phyloP scores from a whole-genome alignment of 1,139 yeast species.

The Geotrichum histeridarum region DNA sequence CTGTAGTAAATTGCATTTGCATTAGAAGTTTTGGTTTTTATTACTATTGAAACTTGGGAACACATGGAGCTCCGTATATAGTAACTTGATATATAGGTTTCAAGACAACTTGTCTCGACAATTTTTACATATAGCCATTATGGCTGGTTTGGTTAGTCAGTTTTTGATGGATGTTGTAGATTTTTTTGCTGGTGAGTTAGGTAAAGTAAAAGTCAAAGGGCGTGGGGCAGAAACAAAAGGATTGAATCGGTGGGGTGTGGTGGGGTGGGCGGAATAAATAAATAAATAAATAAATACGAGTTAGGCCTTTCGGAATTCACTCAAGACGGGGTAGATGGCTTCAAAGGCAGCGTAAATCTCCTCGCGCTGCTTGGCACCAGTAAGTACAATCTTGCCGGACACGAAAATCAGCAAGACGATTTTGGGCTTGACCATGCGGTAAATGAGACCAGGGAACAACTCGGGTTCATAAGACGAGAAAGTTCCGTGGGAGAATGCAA shows the following conservation, averaged over 20 bases:
- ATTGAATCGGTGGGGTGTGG: neutral
- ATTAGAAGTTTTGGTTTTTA: neutral
- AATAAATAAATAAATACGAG: neutral
- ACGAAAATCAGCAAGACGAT: slow-evolving; percentile 93
- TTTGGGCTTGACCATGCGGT: slow-evolving; percentile 99
- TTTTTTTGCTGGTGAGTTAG: too few species aligned
- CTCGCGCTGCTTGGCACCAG: slow-evolving; percentile 99
- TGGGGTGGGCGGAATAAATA: neutral
- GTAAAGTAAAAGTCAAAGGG: too few species aligned
- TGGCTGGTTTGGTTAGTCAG: too few species aligned
- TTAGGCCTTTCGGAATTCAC: slow-evolving; percentile 83
- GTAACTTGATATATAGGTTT: too few species aligned
- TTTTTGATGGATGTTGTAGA: too few species aligned
- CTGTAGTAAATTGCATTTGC: neutral
- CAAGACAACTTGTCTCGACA: too few species aligned
- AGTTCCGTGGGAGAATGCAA: slow-evolving; percentile 97
- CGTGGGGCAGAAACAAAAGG: too few species aligned
- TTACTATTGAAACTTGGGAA: too few species aligned
- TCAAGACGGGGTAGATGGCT: slow-evolving; percentile 94
- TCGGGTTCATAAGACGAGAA: slow-evolving; percentile 99
- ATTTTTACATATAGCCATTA: too few species aligned
- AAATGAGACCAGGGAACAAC: slow-evolving; percentile 94
- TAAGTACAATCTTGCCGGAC: slow-evolving; percentile 92
- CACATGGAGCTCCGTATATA: too few species aligned
- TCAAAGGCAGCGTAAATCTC: slow-evolving; percentile 98